Conservation (phyloP, 1,284 basidiomycete species). For the Irpex sp. region DNA sequence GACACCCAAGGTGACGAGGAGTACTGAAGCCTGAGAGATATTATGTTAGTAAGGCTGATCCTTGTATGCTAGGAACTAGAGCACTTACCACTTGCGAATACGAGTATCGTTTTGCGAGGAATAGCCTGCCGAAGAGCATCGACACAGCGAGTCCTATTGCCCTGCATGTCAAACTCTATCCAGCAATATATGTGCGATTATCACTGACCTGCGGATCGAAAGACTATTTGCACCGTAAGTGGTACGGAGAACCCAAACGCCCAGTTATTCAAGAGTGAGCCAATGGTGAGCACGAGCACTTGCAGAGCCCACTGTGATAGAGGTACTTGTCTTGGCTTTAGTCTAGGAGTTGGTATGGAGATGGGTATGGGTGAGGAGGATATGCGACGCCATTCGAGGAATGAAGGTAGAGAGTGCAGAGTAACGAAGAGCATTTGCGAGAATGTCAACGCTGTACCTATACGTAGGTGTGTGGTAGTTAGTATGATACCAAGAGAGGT, state of each 20-base stretch:
- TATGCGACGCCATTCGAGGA: no score
- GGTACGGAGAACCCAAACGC: constrained; percentile 80
- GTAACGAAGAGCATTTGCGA: constrained; percentile 80
- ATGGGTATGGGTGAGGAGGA: constrained; percentile 10
- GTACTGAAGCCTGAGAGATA: constrained; percentile 50
- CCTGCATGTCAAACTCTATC: constrained; percentile 2
- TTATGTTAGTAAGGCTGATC: not conserved
- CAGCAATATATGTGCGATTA: constrained; percentile 12
- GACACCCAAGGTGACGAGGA: constrained; percentile 72
- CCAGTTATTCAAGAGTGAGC: constrained; percentile 79
- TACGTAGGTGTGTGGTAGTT: not conserved
- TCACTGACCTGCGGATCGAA: constrained; percentile 74
- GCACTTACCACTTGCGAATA: constrained; percentile 53
- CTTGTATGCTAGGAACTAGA: not conserved
- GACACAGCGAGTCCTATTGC: constrained; percentile 56
- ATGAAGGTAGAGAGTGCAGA: constrained; percentile 41
- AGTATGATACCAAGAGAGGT: constrained; percentile 1
- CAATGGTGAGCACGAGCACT: constrained; percentile 66
- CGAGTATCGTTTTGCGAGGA: constrained; percentile 57
- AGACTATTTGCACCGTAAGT: constrained; percentile 81
- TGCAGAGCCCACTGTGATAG: constrained; percentile 70
- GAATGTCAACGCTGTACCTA: constrained; percentile 82
- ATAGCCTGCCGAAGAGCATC: constrained; percentile 58
- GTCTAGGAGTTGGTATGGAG: constrained; percentile 32
- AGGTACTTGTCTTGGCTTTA: constrained; percentile 71